A percentile compares a stretch with the other conserved stretches of the same genome.
phyloP scores from a whole-genome alignment of 768 basidiomycete species.

The Termitomyces sp. region DNA sequence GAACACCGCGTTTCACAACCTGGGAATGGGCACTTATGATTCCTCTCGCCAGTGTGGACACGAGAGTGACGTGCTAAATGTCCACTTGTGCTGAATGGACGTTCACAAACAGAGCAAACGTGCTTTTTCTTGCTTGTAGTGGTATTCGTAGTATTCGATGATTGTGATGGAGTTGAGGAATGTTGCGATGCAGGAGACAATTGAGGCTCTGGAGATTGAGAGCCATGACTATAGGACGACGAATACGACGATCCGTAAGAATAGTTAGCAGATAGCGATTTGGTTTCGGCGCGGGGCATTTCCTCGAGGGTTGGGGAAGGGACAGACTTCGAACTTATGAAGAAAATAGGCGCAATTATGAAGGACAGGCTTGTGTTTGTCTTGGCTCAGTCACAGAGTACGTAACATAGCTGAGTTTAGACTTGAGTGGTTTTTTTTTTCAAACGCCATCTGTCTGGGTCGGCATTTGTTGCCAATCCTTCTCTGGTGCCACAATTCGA shows the following conservation, averaged over 20 bases:
- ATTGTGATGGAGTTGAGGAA: slow-evolving; percentile 13
- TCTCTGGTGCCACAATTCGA: slow-evolving; percentile 8
- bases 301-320: slow-evolving; percentile 21
- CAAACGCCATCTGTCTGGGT: slow-evolving; percentile 17
- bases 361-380: slow-evolving; percentile 20
- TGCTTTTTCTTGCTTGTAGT: slow-evolving; percentile 41
- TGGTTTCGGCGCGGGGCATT: slow-evolving; percentile 35
- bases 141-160: slow-evolving; percentile 13
- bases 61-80: slow-evolving; percentile 86
- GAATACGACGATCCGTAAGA: slow-evolving; percentile 26
- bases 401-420: slow-evolving; percentile 28
- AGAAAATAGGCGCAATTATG: slow-evolving; percentile 23
- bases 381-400: slow-evolving; percentile 25
- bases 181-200: slow-evolving; percentile 23
- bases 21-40: slow-evolving; percentile 93
- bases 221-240: slow-evolving; percentile 20
- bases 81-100: slow-evolving; percentile 83
- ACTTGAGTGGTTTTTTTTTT: slow-evolving; percentile 15
- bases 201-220: slow-evolving; percentile 18
- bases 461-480: slow-evolving; percentile 14
- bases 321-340: slow-evolving; percentile 8
- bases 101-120: slow-evolving; percentile 66
- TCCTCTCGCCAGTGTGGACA: slow-evolving; percentile 88
- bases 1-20: slow-evolving; percentile 91
- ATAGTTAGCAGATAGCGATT: slow-evolving; percentile 20